These are phyloP conservation scores for Psophocarpus tetragonolobus DNA, from an alignment of 306 rosid genomes.

Conservation along the genomic window DNA sequence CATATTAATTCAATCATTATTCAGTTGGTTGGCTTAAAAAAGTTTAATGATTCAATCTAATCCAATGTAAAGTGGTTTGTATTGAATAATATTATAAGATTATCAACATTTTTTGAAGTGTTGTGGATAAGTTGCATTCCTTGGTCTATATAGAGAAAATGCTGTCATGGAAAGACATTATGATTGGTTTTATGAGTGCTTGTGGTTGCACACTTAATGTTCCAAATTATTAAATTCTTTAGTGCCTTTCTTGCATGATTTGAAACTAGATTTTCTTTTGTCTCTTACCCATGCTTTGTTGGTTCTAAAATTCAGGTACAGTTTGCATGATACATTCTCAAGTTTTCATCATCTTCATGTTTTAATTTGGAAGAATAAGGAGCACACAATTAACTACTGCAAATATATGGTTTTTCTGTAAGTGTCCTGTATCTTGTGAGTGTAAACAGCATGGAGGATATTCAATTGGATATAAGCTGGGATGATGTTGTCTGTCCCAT, in stretches of 20 bases:
- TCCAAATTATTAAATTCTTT: background rate
- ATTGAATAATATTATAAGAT: too few species aligned
- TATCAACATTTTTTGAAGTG: background rate
- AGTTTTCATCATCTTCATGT: background rate
- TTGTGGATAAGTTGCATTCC: background rate
- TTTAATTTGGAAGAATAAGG: slow-evolving; percentile 26
- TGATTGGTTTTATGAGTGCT: slow-evolving; percentile 6
- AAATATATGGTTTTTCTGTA: background rate
- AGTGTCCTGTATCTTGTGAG: background rate
- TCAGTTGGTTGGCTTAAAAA: too few species aligned
- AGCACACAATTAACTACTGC: background rate
- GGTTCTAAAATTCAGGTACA: slow-evolving; percentile 1
- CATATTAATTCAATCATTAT: background rate
- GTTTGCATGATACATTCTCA: slow-evolving; percentile 17
- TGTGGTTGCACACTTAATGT: background rate
- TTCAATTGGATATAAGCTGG: slow-evolving; percentile 61
- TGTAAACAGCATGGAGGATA: slow-evolving; percentile 43
- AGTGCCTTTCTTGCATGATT: background rate
- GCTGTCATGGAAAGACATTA: background rate
- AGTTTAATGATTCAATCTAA: too few species aligned
- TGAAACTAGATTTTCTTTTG: background rate
- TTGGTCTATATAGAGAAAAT: background rate
- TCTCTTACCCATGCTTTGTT: slow-evolving; percentile 1
- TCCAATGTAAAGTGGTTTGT: too few species aligned
- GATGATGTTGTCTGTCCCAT: slow-evolving; percentile 80